Evolutionary conservation across 169 alveolate species (phyloP).

Genomic region (Plasmodium vivax): DNA sequence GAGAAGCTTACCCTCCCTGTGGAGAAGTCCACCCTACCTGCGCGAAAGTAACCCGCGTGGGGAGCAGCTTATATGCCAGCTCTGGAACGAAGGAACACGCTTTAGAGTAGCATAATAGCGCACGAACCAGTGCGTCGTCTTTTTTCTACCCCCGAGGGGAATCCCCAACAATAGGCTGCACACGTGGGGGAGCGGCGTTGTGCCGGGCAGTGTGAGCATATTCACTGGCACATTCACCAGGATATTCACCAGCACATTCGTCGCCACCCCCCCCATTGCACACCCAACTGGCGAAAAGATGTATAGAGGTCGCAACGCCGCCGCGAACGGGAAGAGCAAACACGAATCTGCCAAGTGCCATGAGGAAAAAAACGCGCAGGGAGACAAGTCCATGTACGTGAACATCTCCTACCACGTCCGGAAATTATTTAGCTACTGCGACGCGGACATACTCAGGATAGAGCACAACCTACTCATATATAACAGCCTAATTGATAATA

Average conservation of each 20-base stretch:
- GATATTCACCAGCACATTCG: background rate
- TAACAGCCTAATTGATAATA: slow-evolving; percentile 69
- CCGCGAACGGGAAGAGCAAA: slow-evolving; percentile 2
- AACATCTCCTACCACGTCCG: slow-evolving; percentile 65
- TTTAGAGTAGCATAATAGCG: background rate
- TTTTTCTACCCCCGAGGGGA: background rate
- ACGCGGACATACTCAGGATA: slow-evolving; percentile 61
- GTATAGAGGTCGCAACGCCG: background rate
- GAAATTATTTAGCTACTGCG: slow-evolving; percentile 71
- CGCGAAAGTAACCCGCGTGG: background rate
- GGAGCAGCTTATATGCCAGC: background rate
- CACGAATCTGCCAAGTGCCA: slow-evolving; percentile 22
- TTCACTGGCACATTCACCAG: background rate
- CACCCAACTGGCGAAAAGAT: background rate
- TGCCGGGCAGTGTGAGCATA: background rate
- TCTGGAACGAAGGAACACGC: background rate
- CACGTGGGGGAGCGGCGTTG: background rate
- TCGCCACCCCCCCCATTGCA: background rate
- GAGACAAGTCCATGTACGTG: slow-evolving; percentile 8
- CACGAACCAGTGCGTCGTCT: background rate
- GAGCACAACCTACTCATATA: slow-evolving; percentile 67
- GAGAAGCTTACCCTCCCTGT: too few species aligned
- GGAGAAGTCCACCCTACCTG: background rate
- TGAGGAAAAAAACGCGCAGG: slow-evolving; percentile 29
- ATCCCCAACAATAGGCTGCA: background rate